A percentile compares a stretch with the other conserved stretches of the same genome.
These are phyloP conservation scores for Fusarium zealandicum DNA, from an alignment of 2,329 filamentous ascomycete species.

Conservation along the genomic window DNA sequence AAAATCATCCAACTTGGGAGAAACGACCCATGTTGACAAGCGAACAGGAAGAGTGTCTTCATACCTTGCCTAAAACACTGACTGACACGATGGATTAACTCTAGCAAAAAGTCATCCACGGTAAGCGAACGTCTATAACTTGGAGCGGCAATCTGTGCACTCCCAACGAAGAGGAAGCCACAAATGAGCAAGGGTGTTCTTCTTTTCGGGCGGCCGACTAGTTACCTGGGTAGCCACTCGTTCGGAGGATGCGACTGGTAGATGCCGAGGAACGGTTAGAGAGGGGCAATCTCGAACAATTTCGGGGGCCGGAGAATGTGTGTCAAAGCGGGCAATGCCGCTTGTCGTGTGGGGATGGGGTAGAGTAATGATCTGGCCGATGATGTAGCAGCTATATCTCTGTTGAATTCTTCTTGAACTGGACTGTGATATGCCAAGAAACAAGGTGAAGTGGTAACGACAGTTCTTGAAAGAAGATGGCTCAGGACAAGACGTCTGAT, in stretches of 20 bases:
- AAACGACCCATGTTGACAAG: background rate
- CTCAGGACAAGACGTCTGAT: conserved; percentile 11
- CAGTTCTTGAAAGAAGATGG: conserved; percentile 14
- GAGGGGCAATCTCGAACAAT: conserved; percentile 21
- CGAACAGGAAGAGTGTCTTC: background rate
- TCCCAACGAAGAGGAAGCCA: conserved; percentile 19
- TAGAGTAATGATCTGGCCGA: background rate
- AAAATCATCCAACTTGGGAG: background rate
- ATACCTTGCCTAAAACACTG: conserved; percentile 15
- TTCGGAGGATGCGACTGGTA: conserved; percentile 18
- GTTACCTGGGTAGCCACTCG: conserved; percentile 12
- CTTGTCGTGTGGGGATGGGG: conserved; percentile 18
- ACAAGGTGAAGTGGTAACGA: conserved; percentile 18
- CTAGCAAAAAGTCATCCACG: background rate
- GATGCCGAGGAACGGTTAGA: conserved; percentile 9
- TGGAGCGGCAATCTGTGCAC: conserved; percentile 2
- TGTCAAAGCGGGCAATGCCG: conserved; percentile 24
- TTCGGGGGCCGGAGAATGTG: conserved; percentile 26
- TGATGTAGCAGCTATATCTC: background rate
- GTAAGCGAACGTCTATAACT: background rate
- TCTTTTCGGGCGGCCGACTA: conserved; percentile 16
- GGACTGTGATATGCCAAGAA: background rate
- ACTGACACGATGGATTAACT: background rate
- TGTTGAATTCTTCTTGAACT: conserved; percentile 1
- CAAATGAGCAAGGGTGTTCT: conserved; percentile 24